Percentiles rank a stretch among this genome's conserved stretches.
Conservation (phyloP, 2,329 filamentous ascomycete genomes). For the Huntiella moniliformis region DNA sequence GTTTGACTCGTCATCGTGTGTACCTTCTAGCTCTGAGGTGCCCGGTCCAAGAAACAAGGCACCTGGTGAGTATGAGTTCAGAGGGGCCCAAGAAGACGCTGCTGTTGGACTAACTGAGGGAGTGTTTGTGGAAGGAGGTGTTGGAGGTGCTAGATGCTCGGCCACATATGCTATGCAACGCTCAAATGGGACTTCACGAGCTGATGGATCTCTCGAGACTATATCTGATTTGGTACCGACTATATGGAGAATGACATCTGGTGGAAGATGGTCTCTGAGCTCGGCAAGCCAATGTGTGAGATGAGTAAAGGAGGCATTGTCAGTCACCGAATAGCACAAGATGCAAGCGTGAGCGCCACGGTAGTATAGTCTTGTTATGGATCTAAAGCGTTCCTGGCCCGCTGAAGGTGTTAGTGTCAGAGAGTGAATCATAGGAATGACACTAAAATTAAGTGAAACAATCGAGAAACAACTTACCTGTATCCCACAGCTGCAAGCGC, state of each 20-base stretch:
- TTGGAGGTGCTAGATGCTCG: slow-evolving; percentile 63
- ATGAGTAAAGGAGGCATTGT: slow-evolving; percentile 66
- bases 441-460: slow-evolving; percentile 6
- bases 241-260: slow-evolving; percentile 76
- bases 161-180: slow-evolving; percentile 90
- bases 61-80: slow-evolving; percentile 15
- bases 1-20: slow-evolving; percentile 43
- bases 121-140: slow-evolving; percentile 23
- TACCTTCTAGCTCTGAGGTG: slow-evolving; percentile 18
- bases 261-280: slow-evolving; percentile 56
- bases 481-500: slow-evolving; percentile 92
- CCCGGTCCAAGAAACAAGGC: slow-evolving; percentile 10
- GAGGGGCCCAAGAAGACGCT: slow-evolving; percentile 31
- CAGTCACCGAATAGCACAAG: slow-evolving; percentile 86
- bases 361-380: slow-evolving; percentile 90
- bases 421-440: not conserved
- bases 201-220: slow-evolving; percentile 62
- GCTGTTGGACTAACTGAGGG: slow-evolving; percentile 34
- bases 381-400: slow-evolving; percentile 86
- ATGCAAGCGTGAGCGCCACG: slow-evolving; percentile 86
- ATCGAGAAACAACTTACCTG: slow-evolving; percentile 29
- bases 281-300: slow-evolving; percentile 87
- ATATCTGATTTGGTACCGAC: slow-evolving; percentile 89
- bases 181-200: slow-evolving; percentile 79
- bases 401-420: slow-evolving; percentile 23